Base-by-base conservation (phyloP, 2,329 filamentous ascomycete genomes). In the Ploettnerulaceae sp. region DNA sequence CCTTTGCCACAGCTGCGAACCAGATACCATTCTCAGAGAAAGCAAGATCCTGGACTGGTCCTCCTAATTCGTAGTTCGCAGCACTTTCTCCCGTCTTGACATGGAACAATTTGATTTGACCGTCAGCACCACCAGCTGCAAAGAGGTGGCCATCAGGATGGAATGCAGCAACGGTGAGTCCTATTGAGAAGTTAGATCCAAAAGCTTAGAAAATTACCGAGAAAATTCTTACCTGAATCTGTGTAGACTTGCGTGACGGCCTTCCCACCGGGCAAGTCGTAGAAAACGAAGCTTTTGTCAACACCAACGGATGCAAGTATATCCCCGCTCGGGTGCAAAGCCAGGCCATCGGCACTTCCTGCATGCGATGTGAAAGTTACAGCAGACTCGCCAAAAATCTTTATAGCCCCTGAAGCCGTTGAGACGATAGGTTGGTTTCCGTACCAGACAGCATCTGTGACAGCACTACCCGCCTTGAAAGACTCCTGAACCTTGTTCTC, bases 11-110 rank as follows among this genome's bases (percentile, higher is more conserved):
- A 4, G 89, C 86, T 1, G 91, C 91, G 54, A 98, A 82, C 88
- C 90, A 97, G 60, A 87, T 95, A 18, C 93, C 93, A 59, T 98
- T 98, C 67, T 98, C 93, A 0, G 90, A 96, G 69, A 98, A 98
- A 48, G 78, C 75, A 31, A 98, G 70, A 8, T 81, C 79, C 58
- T 86, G 80, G 3, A 96, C 76, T 0, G 89, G 81, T 0, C 81
- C 80, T 6, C 76, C 79, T 1, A 84, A 69, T 15, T 69, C 71
- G 66, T 94, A 95, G 45, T 79, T 81, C 21, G 88, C 88, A 21
- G 88, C 87, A 55, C 81, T 76, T 50, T 83, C 78, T 28, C 89
- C 84, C 0, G 79, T 86, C 66, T 86, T 90, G 57, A 89, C 84
- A 67, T 95, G 86, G 69, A 86, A 97, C 43, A 98, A 78, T 65